A percentile compares a stretch with the other conserved stretches of the same genome.
These are phyloP conservation scores for Termitomyces titanicus DNA, from an alignment of 768 basidiomycete genomes.

Conservation along the genomic window DNA sequence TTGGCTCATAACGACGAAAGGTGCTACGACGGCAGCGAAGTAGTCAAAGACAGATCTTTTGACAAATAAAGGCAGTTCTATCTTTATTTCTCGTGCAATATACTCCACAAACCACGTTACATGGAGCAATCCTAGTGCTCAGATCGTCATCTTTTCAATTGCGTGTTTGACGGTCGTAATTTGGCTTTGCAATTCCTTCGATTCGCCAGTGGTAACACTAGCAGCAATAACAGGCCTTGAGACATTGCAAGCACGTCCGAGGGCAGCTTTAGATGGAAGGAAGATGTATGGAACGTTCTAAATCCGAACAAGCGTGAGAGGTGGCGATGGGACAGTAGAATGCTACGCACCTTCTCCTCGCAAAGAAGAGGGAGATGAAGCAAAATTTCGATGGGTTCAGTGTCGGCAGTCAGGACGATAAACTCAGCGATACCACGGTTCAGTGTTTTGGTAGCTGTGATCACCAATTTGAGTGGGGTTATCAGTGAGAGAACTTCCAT, in stretches of 20 bases:
- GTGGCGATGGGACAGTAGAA: background rate
- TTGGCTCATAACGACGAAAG: background rate
- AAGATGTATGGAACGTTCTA: slow-evolving; percentile 97
- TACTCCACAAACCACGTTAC: background rate
- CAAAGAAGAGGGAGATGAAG: slow-evolving; percentile 96
- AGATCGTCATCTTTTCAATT: slow-evolving; percentile 66
- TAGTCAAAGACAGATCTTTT: too few species aligned
- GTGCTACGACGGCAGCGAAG: background rate
- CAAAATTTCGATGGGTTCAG: slow-evolving; percentile 96
- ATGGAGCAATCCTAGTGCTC: slow-evolving; percentile 10
- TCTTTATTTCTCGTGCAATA: background rate
- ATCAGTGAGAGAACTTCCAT: background rate
- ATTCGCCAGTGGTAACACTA: slow-evolving; percentile 95
- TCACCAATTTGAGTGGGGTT: slow-evolving; percentile 5
- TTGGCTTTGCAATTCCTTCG: slow-evolving; percentile 85
- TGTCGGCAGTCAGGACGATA: slow-evolving; percentile 94
- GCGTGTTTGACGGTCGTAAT: slow-evolving; percentile 82
- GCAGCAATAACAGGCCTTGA: slow-evolving; percentile 93
- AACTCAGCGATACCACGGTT: slow-evolving; percentile 98
- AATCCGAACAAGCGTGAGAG: slow-evolving; percentile 2
- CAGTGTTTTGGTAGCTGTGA: slow-evolving; percentile 90
- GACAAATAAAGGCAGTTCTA: background rate
- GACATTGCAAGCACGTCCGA: slow-evolving; percentile 95
- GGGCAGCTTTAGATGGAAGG: slow-evolving; percentile 90
- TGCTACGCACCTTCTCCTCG: slow-evolving; percentile 84